Percentiles rank a stretch among this genome's conserved stretches.
Evolutionary conservation across 2,329 filamentous ascomycete species (phyloP).

Genomic region (Microcyclosporella mali): DNA sequence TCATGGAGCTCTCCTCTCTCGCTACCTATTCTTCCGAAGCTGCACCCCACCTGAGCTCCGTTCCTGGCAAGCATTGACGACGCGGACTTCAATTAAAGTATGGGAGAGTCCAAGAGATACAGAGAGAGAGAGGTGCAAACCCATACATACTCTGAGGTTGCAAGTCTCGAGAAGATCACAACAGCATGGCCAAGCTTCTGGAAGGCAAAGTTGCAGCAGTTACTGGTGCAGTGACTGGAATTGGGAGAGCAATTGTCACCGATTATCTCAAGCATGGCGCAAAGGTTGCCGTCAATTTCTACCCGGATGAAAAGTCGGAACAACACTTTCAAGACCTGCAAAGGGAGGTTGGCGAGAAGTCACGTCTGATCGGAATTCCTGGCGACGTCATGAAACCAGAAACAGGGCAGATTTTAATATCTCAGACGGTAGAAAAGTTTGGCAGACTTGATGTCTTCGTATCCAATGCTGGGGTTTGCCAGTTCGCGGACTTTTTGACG

Average conservation of each 20-base stretch:
- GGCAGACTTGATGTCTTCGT: conserved; percentile 62
- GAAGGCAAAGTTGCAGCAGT: conserved; percentile 74
- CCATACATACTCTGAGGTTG: too few relatives aligned
- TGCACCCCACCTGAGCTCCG: conserved; percentile 1
- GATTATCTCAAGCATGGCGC: conserved; percentile 73
- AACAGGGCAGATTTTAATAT: conserved; percentile 64
- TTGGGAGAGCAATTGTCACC: conserved; percentile 77
- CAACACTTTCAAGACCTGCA: conserved; percentile 46
- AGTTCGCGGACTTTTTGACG: conserved; percentile 81
- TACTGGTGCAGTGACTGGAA: conserved; percentile 79
- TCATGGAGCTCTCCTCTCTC: conserved; percentile 4
- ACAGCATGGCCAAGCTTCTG: conserved; percentile 44
- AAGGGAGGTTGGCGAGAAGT: conserved; percentile 32
- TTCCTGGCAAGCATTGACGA: too few relatives aligned
- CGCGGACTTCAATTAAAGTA: too few relatives aligned
- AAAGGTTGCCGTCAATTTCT: conserved; percentile 73
- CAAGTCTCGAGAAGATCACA: too few relatives aligned
- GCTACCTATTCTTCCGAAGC: conserved; percentile 9
- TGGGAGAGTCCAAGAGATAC: too few relatives aligned
- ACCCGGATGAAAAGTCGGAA: conserved; percentile 50
- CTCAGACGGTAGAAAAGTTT: conserved; percentile 56
- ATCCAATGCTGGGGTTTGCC: conserved; percentile 81
- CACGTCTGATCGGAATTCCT: conserved; percentile 56
- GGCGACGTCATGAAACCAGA: conserved; percentile 73
- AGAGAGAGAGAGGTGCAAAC: too few relatives aligned